A percentile compares a stretch with the other conserved stretches of the same genome.
These are phyloP conservation scores for Paralagenidium karlingii DNA, from an alignment of 352 stramenopile genomes.

Conservation along the genomic window DNA sequence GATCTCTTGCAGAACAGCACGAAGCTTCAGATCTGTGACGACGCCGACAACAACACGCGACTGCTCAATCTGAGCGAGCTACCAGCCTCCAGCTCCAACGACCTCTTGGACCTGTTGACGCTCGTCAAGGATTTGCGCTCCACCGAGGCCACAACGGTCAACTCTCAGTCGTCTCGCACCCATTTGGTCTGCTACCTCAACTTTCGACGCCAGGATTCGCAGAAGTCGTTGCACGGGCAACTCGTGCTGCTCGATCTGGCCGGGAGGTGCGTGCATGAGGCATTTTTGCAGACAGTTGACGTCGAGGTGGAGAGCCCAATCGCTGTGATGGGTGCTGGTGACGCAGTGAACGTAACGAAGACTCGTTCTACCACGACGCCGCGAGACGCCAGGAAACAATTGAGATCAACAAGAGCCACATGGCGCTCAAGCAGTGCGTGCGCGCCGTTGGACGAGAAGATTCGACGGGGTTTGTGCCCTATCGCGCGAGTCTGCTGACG, in stretches of 20 bases:
- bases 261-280: too few relatives aligned
- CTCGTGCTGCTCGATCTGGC: slow-evolving; percentile 52
- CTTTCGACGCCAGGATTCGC: slow-evolving; percentile 10
- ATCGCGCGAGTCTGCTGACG: slow-evolving; percentile 55
- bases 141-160: slow-evolving; percentile 70
- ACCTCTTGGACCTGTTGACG: slow-evolving; percentile 46
- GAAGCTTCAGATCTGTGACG: slow-evolving; percentile 63
- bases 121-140: slow-evolving; percentile 52
- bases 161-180: slow-evolving; percentile 59
- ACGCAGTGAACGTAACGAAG: slow-evolving; percentile 66
- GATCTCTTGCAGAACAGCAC: slow-evolving; percentile 29
- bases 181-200: slow-evolving; percentile 62
- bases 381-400: slow-evolving; percentile 55
- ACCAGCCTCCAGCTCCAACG: slow-evolving; percentile 36
- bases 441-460: slow-evolving; percentile 48
- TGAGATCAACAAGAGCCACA: slow-evolving; percentile 78
- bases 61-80: slow-evolving; percentile 47
- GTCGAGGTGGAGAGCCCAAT: too few relatives aligned
- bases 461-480: slow-evolving; percentile 43
- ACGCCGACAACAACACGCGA: slow-evolving; percentile 42
- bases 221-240: slow-evolving; percentile 24
- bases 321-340: too few relatives aligned
- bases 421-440: slow-evolving; percentile 76
- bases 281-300: too few relatives aligned
- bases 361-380: slow-evolving; percentile 67